Conservation (phyloP, 2,329 filamentous ascomycete species). For the Acrodontium crateriforme region DNA sequence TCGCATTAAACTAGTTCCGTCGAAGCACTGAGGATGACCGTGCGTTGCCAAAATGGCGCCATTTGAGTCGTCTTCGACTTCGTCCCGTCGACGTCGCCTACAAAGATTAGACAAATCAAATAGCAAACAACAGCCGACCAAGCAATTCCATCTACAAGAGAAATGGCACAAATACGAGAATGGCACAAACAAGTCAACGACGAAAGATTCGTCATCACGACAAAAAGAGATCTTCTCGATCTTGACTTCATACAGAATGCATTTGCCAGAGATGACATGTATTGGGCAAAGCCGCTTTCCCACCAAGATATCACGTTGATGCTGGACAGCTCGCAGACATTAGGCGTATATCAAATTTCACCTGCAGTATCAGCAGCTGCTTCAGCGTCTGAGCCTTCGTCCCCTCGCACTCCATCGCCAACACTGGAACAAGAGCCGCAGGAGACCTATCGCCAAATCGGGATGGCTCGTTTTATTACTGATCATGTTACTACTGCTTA, state of each 20-base stretch:
- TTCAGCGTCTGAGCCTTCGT: constrained; percentile 7
- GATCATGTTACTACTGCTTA: constrained; percentile 16
- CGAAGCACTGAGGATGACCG: too few relatives aligned
- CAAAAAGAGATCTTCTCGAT: too few relatives aligned
- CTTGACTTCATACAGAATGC: constrained; percentile 15
- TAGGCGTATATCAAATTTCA: constrained; percentile 14
- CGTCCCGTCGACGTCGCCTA: too few relatives aligned
- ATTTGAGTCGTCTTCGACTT: too few relatives aligned
- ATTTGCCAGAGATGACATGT: constrained; percentile 16
- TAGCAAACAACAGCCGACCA: too few relatives aligned
- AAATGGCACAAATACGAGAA: too few relatives aligned
- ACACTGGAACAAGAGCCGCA: constrained; percentile 6
- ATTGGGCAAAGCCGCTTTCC: constrained; percentile 16
- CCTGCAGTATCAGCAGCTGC: constrained; percentile 3
- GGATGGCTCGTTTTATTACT: constrained; percentile 16
- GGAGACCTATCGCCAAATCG: constrained; percentile 11
- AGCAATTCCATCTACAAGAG: too few relatives aligned
- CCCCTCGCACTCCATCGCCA: constrained; percentile 13
- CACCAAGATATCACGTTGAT: constrained; percentile 8
- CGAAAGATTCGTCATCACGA: too few relatives aligned
- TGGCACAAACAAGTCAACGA: too few relatives aligned
- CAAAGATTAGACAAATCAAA: too few relatives aligned
- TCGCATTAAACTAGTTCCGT: too few relatives aligned
- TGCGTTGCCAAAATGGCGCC: too few relatives aligned
- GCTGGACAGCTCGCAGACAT: constrained; percentile 14